phyloP scores from a whole-genome alignment of 2,329 filamentous ascomycete genomes.

The Nemania sp. region DNA sequence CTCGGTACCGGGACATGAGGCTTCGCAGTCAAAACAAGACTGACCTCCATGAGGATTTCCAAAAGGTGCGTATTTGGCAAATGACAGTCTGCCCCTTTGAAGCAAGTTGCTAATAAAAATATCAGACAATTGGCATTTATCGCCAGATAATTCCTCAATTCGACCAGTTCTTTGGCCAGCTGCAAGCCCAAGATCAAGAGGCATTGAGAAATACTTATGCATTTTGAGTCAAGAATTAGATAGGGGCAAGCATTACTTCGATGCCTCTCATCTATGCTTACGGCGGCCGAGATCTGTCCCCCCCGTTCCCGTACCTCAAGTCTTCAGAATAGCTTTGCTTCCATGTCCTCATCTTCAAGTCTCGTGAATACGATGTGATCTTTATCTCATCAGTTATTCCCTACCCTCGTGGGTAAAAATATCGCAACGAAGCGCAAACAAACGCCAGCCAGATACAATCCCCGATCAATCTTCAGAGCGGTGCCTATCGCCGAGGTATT shows the following conservation, averaged over 20 bases:
- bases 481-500: not conserved
- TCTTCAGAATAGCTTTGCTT: not conserved
- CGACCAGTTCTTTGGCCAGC: conserved; percentile 56
- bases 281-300: not conserved
- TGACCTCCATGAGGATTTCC: conserved; percentile 73
- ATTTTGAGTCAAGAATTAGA: conserved; percentile 39
- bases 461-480: not conserved
- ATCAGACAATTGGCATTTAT: conserved; percentile 58
- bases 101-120: conserved; percentile 16
- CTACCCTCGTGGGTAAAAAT: not conserved
- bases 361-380: not conserved
- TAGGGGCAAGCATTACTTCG: not conserved
- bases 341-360: not conserved
- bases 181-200: conserved; percentile 56
- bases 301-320: not conserved
- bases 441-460: not conserved
- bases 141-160: conserved; percentile 65
- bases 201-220: conserved; percentile 54
- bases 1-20: conserved; percentile 71
- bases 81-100: not conserved
- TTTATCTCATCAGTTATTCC: not conserved
- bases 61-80: conserved; percentile 63
- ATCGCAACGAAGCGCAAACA: not conserved
- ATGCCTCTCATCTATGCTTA: not conserved
- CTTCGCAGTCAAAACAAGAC: conserved; percentile 64